Evolutionary conservation across 2,329 filamentous ascomycete species (phyloP), one percentile per base, ranked within the genome.

Genomic region (Harringtonia lauricola): DNA sequence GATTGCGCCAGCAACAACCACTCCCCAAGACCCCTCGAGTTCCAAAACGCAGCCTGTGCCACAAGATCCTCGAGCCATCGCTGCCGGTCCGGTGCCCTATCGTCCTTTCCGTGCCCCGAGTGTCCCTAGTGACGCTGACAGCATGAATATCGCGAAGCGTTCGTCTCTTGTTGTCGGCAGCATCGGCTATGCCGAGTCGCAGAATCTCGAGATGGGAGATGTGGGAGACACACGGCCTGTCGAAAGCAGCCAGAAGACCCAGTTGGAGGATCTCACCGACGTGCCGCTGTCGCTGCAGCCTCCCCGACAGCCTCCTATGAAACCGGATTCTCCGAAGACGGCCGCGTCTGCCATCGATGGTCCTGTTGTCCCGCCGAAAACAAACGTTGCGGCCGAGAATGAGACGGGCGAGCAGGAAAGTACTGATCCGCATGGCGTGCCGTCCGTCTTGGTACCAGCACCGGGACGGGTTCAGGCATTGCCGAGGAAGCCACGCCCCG

Each of bases 211-310:
- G 12, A 39, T 44, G 14, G 45, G 34, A 14, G 21, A 22, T 18
- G 46, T 35, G 17, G 42, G 41, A 17, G 52, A 51, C 36, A 43
- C 47, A 15, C 47, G 48, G 17, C 55, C 37, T 13, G n/a, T 10
- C 17, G 17, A 12, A 31, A 15, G 21, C n/a, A 8, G 3, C 44
- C 61, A 4, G 46, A 46, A 0, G 54, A 52, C 8, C 35, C 45
- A 7, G 41, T 37, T 2, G 10, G 55, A 52, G 17, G 44, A 46
- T 6, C 49, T 51, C 5, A 43, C 51, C 14, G 45, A 51, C 28
- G 47, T 59, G 5, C 54, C 53, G 12, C 43, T 54, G 13, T 40
- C 52, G 4, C 45, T 59, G 17, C 50, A 55, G 22, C 53, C 54
- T 8, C 51, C 57, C 2, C 50, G 52, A 26, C 21, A 49, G 8